These are phyloP conservation scores for Trichocomaceae sp. DNA, from an alignment of 2,329 filamentous ascomycete species.

Conservation along the genomic window DNA sequence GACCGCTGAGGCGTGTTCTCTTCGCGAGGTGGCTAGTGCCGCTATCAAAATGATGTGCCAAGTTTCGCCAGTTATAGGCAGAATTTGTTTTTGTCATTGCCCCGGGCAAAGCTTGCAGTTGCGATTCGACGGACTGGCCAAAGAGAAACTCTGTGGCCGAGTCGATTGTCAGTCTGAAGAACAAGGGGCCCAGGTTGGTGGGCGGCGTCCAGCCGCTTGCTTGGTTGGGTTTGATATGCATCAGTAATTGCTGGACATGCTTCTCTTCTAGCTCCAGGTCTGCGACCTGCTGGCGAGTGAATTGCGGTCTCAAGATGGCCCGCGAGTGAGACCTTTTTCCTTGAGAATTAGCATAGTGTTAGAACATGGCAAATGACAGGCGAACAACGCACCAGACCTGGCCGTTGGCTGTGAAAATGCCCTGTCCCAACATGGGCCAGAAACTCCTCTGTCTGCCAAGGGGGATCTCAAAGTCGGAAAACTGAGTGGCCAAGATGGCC, in stretches of 20 bases:
- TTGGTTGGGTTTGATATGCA: slow-evolving; percentile 58
- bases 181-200: slow-evolving; percentile 66
- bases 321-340: slow-evolving; percentile 61
- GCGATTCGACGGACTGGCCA: slow-evolving; percentile 63
- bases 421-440: slow-evolving; percentile 16
- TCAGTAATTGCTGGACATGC: slow-evolving; percentile 60
- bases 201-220: slow-evolving; percentile 43
- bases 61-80: slow-evolving; percentile 6
- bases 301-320: slow-evolving; percentile 78
- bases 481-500: slow-evolving; percentile 75
- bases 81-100: slow-evolving; percentile 25
- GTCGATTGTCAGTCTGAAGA: slow-evolving; percentile 82
- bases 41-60: slow-evolving; percentile 3
- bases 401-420: slow-evolving; percentile 68
- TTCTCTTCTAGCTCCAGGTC: slow-evolving; percentile 75
- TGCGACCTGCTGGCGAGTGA: slow-evolving; percentile 75
- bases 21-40: neutral
- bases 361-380: slow-evolving; percentile 26
- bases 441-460: slow-evolving; percentile 60
- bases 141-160: slow-evolving; percentile 81
- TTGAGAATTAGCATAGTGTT: slow-evolving; percentile 43
- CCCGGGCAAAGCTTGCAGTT: slow-evolving; percentile 29
- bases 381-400: slow-evolving; percentile 53
- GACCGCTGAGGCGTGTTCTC: neutral
- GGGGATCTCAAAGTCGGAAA: slow-evolving; percentile 76